Conservation (phyloP, 345 rosid genomes). For the Citrus sp. region DNA sequence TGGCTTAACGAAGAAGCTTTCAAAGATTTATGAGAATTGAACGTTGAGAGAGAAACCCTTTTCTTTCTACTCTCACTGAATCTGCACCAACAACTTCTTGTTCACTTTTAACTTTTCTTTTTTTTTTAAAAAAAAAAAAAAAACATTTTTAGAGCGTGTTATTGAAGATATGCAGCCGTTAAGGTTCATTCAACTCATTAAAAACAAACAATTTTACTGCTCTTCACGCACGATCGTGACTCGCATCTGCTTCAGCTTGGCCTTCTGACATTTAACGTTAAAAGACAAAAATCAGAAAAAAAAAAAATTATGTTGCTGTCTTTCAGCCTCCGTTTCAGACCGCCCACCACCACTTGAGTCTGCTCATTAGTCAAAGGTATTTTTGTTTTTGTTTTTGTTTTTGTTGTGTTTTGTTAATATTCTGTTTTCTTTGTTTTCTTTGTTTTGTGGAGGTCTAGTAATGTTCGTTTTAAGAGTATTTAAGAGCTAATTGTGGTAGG, state of each 20-base stretch:
- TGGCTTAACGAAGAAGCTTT: slow-evolving; percentile 7
- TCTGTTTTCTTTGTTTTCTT: background rate
- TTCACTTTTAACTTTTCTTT: background rate
- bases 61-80: background rate
- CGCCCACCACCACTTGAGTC: no score
- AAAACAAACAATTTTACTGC: background rate
- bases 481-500: background rate
- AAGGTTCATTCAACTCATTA: background rate
- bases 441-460: background rate
- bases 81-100: background rate
- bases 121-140: no score
- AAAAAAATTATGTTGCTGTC: background rate
- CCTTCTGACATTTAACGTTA: background rate
- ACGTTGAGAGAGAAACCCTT: background rate
- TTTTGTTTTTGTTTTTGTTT: no score
- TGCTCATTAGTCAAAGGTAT: background rate
- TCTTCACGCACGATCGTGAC: background rate
- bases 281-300: no score
- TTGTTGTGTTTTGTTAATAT: background rate
- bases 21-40: background rate
- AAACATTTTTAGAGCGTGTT: slow-evolving; percentile 3
- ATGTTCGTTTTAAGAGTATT: background rate
- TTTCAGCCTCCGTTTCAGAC: background rate
- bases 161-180: slow-evolving; percentile 29
- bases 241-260: background rate